Conservation (phyloP, 1,284 basidiomycete genomes). For the Butyriboletus appendiculatus region DNA sequence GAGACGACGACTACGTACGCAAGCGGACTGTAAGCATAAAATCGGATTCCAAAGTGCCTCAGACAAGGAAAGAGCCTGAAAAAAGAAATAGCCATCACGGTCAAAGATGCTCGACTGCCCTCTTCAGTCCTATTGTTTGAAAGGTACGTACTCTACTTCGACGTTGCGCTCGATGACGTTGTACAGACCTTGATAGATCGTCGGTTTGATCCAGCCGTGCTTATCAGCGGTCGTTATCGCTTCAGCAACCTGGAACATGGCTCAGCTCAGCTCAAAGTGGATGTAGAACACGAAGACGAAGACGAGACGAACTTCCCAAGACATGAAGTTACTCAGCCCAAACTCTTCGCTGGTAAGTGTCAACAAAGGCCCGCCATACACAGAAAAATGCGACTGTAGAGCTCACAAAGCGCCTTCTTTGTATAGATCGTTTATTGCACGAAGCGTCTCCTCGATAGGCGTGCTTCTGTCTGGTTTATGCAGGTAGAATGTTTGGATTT, state of each 20-base stretch:
- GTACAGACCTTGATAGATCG: conserved; percentile 38
- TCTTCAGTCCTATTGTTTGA: no score
- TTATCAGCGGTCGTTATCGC: conserved; percentile 34
- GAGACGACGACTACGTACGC: conserved; percentile 33
- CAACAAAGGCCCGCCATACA: background rate
- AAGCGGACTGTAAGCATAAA: conserved; percentile 53
- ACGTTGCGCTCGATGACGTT: conserved; percentile 43
- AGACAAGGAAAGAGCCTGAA: conserved; percentile 43
- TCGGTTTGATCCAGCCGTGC: conserved; percentile 38
- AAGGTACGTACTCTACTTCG: conserved; percentile 39
- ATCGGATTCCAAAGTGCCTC: conserved; percentile 46
- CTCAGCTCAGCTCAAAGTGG: background rate
- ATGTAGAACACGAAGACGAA: background rate
- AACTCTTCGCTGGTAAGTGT: conserved; percentile 40
- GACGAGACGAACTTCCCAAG: conserved; percentile 39
- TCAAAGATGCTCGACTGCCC: background rate
- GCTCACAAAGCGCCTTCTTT: conserved; percentile 43
- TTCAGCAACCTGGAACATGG: conserved; percentile 35
- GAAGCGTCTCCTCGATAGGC: conserved; percentile 38
- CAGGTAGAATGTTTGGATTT: conserved; percentile 29
- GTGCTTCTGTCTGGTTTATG: conserved; percentile 30
- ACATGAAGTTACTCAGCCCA: conserved; percentile 44
- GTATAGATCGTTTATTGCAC: conserved; percentile 42
- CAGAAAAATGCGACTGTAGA: background rate
- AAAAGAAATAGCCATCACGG: background rate